These are phyloP conservation scores for Phialophora tarda DNA, from an alignment of 2,329 filamentous ascomycete genomes.

Conservation along the genomic window DNA sequence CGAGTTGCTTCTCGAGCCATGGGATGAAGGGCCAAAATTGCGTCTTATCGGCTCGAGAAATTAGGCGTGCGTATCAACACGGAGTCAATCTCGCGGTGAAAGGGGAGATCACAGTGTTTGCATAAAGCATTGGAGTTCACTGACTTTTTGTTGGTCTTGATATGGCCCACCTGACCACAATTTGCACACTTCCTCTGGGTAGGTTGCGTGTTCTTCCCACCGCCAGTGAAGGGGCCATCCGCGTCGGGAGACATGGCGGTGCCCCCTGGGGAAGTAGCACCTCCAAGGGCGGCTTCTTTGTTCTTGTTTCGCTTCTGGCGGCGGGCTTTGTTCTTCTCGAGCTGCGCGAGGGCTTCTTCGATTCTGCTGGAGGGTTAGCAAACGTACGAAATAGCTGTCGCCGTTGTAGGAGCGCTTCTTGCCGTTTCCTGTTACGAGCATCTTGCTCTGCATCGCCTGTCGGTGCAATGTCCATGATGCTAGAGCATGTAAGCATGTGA, in stretches of 20 bases:
- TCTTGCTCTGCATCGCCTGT: constrained; percentile 72
- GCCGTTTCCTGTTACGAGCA: constrained; percentile 64
- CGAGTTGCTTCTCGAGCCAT: background rate
- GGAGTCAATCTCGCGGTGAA: constrained; percentile 33
- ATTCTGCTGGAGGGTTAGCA: constrained; percentile 56
- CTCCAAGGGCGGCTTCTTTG: constrained; percentile 31
- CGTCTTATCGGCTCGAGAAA: constrained; percentile 20
- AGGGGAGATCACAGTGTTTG: constrained; percentile 37
- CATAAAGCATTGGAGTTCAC: constrained; percentile 42
- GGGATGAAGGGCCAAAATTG: background rate
- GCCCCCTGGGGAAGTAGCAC: constrained; percentile 37
- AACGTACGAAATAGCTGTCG: constrained; percentile 29
- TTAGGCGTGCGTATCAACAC: constrained; percentile 29
- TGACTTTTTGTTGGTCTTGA: constrained; percentile 99
- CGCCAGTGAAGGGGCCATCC: constrained; percentile 58
- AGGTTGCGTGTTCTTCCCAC: constrained; percentile 70
- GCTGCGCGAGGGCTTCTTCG: constrained; percentile 45
- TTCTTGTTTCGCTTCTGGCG: constrained; percentile 63
- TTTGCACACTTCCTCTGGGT: constrained; percentile 91
- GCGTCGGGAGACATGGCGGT: constrained; percentile 52
- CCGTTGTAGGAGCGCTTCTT: constrained; percentile 33
- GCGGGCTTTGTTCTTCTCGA: constrained; percentile 80
- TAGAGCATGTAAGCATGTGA: constrained; percentile 26
- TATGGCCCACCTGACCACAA: constrained; percentile 94
- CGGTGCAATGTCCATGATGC: constrained; percentile 49